phyloP scores from a whole-genome alignment of 495 filamentous ascomycete genomes.

The Penicillium nucicola region DNA sequence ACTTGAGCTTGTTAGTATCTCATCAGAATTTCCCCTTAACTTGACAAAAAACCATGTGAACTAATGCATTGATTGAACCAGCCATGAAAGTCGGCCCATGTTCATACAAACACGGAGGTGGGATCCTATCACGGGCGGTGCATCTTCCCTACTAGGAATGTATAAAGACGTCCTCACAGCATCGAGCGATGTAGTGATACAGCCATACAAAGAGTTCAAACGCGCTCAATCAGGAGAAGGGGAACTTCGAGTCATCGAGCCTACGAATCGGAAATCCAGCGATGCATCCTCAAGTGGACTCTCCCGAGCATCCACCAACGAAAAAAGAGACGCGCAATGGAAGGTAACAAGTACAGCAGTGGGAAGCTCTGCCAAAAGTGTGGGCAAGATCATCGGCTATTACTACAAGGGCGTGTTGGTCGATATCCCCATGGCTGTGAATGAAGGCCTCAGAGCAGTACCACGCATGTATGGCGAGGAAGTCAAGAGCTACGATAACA shows the following conservation, averaged over 20 bases:
- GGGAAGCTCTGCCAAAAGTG: constrained; percentile 27
- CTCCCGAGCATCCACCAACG: no score
- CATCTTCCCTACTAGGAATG: constrained; percentile 23
- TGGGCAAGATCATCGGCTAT: constrained; percentile 30
- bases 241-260: constrained; percentile 2
- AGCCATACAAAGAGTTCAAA: constrained; percentile 30
- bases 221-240: constrained; percentile 6
- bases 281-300: neutral
- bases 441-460: constrained; percentile 81
- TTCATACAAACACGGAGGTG: constrained; percentile 34
- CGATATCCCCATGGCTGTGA: constrained; percentile 67
- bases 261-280: neutral
- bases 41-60: neutral
- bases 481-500: constrained; percentile 31
- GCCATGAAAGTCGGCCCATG: constrained; percentile 29
- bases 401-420: constrained; percentile 45
- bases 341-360: constrained; percentile 18
- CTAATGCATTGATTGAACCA: neutral
- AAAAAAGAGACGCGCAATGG: neutral
- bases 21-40: neutral
- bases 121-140: constrained; percentile 48
- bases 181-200: constrained; percentile 30
- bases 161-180: constrained; percentile 23
- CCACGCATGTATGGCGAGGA: constrained; percentile 72
- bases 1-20: neutral